phyloP scores from a whole-genome alignment of 116 monocot species.

The Iris pallida region DNA sequence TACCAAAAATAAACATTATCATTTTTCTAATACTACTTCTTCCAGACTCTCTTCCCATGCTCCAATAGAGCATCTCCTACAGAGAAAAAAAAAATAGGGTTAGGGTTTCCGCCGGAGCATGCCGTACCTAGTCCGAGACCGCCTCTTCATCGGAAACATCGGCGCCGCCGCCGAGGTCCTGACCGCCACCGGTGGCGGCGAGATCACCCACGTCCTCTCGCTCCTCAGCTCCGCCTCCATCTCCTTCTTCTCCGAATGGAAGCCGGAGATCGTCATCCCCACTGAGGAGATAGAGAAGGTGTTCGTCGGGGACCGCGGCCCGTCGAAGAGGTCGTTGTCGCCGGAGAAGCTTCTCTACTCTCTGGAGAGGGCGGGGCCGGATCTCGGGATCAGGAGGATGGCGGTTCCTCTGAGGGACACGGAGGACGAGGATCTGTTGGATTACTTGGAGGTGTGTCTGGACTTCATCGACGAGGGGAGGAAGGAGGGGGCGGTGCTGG shows the following conservation, averaged over 20 bases:
- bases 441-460: slow-evolving; percentile 74
- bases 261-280: slow-evolving; percentile 43
- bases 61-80: neutral
- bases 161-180: slow-evolving; percentile 58
- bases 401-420: slow-evolving; percentile 79
- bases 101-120: neutral
- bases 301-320: slow-evolving; percentile 37
- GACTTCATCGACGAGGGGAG: slow-evolving; percentile 76
- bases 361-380: slow-evolving; percentile 62
- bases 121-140: slow-evolving; percentile 50
- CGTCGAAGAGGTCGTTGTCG: slow-evolving; percentile 37
- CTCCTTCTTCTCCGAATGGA: slow-evolving; percentile 90
- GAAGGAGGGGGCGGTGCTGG: slow-evolving; percentile 66
- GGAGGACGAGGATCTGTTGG: slow-evolving; percentile 85
- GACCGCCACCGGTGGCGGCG: slow-evolving; percentile 22
- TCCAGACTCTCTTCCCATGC: too few relatives aligned
- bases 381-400: slow-evolving; percentile 69
- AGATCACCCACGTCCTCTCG: slow-evolving; percentile 75
- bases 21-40: too few relatives aligned
- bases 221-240: slow-evolving; percentile 76
- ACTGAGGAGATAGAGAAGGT: slow-evolving; percentile 67
- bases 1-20: too few relatives aligned
- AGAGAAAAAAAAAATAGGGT: neutral
- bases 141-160: slow-evolving; percentile 82
- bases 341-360: slow-evolving; percentile 53